Evolutionary conservation across 78 protist species (phyloP).

Genomic region (Dictyostelium brefeldianum): DNA sequence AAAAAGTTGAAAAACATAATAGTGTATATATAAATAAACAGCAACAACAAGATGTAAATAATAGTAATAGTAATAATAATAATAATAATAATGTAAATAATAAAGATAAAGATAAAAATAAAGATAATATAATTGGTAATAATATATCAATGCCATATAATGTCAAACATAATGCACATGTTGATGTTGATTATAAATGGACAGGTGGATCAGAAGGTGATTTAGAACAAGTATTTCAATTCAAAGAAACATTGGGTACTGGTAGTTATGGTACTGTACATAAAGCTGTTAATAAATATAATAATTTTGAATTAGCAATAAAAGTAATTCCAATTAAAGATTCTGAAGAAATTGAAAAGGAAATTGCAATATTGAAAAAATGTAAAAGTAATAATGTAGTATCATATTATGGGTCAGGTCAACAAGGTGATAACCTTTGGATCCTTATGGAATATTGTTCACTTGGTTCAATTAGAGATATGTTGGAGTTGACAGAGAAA

Average conservation of each 20-base stretch:
- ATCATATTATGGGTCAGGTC: slow-evolving; percentile 52
- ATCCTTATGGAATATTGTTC: slow-evolving; percentile 85
- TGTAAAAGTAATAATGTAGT: slow-evolving; percentile 60
- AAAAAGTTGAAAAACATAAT: slow-evolving; percentile 57
- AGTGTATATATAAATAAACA: not conserved
- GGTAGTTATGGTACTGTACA: slow-evolving; percentile 69
- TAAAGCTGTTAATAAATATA: slow-evolving; percentile 43
- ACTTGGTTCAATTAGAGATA: slow-evolving; percentile 69
- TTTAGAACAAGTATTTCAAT: slow-evolving; percentile 26
- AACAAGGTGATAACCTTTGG: slow-evolving; percentile 61
- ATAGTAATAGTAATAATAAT: not conserved
- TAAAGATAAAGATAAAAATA: not conserved
- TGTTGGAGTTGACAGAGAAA: slow-evolving; percentile 60
- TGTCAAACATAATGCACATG: slow-evolving; percentile 74
- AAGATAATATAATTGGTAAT: not conserved
- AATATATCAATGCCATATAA: slow-evolving; percentile 62
- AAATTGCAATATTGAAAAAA: slow-evolving; percentile 55
- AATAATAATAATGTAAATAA: not conserved
- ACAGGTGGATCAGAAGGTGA: slow-evolving; percentile 8
- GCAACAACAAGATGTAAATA: not conserved
- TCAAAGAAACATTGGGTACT: slow-evolving; percentile 55
- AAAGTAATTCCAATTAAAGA: slow-evolving; percentile 59
- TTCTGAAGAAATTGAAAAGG: slow-evolving; percentile 70
- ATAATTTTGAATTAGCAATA: slow-evolving; percentile 20
- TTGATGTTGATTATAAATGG: slow-evolving; percentile 72